Conservation (phyloP, 108 stramenopile species). For the Discostella stelligeroides region DNA sequence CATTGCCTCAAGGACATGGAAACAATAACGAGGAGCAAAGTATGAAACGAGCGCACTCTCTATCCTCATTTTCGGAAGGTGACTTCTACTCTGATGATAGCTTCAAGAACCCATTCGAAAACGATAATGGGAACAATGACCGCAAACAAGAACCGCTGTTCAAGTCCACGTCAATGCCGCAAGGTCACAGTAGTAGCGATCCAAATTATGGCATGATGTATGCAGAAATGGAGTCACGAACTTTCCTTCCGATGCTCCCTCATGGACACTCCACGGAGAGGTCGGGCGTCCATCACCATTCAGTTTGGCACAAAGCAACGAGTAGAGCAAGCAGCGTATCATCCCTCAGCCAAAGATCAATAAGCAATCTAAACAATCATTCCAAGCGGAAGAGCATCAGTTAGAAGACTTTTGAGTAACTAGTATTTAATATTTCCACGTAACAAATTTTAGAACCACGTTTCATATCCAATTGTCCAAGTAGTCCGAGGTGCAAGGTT, state of each 20-base stretch:
- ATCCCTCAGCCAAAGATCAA: too few species aligned
- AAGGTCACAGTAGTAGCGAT: neutral
- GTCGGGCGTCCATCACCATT: too few species aligned
- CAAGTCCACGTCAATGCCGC: neutral
- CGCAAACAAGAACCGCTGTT: neutral
- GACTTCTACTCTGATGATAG: constrained; percentile 27
- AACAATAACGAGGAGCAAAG: neutral
- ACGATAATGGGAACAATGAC: constrained; percentile 14
- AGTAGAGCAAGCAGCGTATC: too few species aligned
- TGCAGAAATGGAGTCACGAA: too few species aligned
- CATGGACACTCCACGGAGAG: too few species aligned
- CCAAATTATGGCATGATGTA: neutral
- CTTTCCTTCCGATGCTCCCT: too few species aligned
- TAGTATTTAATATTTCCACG: too few species aligned
- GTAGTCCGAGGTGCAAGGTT: neutral
- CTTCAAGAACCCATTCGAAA: constrained; percentile 43
- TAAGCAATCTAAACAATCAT: too few species aligned
- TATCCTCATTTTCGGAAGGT: constrained; percentile 36
- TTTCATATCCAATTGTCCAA: neutral
- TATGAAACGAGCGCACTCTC: constrained; percentile 30
- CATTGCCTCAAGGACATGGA: neutral
- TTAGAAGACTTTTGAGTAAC: too few species aligned
- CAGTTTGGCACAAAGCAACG: too few species aligned
- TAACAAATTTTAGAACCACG: too few species aligned
- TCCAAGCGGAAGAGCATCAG: too few species aligned